Conservation (phyloP, 352 stramenopile species). For the Aphanomyces astaci region DNA sequence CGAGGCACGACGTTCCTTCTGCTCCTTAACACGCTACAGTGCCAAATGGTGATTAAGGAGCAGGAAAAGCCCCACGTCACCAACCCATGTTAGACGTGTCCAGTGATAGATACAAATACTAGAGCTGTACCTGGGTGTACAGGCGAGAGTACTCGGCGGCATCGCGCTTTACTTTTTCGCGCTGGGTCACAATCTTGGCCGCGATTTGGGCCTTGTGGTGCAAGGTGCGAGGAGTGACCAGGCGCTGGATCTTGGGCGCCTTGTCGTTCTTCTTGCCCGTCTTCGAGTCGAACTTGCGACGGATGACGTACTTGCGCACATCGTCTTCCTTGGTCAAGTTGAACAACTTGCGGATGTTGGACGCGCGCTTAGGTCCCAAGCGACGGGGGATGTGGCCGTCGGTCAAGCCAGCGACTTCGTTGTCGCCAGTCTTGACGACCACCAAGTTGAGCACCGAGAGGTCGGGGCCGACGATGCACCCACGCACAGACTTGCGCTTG, state of each 20-base stretch:
- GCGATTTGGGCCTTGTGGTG: conserved; percentile 93
- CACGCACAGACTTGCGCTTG: conserved; percentile 98
- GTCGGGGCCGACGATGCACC: conserved; percentile 98
- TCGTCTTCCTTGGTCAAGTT: conserved; percentile 99
- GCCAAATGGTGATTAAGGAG: conserved; percentile 90
- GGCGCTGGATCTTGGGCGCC: conserved; percentile 99
- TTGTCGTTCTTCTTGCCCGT: conserved; percentile 98
- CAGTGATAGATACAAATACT: background rate
- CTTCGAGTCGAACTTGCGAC: conserved; percentile 98
- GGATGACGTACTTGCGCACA: conserved; percentile 99
- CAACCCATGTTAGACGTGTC: background rate
- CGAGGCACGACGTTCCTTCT: conserved; percentile 96
- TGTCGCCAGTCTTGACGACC: conserved; percentile 96
- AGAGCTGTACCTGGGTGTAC: conserved; percentile 88
- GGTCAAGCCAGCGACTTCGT: conserved; percentile 94
- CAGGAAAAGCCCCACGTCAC: conserved; percentile 45
- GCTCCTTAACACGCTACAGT: conserved; percentile 97
- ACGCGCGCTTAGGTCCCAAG: conserved; percentile 98
- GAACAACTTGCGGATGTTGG: conserved; percentile 99
- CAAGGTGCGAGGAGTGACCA: conserved; percentile 96
- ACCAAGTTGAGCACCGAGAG: conserved; percentile 99
- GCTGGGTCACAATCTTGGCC: conserved; percentile 77
- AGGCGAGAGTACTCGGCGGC: conserved; percentile 97
- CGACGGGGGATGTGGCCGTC: conserved; percentile 94
- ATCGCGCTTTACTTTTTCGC: conserved; percentile 90